Conservation (phyloP, 805 yeast genomes). For the Kazachstania kunashirensis region DNA sequence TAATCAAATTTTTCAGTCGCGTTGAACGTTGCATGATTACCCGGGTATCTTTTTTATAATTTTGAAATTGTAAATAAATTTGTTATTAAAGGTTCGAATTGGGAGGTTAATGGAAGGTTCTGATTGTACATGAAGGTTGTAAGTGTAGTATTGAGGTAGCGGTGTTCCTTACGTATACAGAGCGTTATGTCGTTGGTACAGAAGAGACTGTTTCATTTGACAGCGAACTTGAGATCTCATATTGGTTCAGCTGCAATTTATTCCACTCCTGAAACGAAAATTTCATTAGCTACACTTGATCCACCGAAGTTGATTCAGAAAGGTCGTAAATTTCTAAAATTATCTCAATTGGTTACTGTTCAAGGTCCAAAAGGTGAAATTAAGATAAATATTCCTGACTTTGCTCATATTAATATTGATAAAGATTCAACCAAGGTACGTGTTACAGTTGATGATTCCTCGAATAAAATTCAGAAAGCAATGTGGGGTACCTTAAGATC, state of each 20-base stretch:
- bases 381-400: slow-evolving; percentile 59
- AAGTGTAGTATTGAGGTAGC: too few relatives aligned
- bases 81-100: too few relatives aligned
- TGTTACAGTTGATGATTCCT: slow-evolving; percentile 49
- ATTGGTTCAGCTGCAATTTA: slow-evolving; percentile 75
- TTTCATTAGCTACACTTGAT: slow-evolving; percentile 34
- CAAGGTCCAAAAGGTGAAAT: slow-evolving; percentile 73
- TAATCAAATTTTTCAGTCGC: too few relatives aligned
- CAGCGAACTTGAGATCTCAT: slow-evolving; percentile 39
- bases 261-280: slow-evolving; percentile 49
- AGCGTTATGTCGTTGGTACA: slow-evolving; percentile 4
- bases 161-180: too few relatives aligned
- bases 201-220: slow-evolving; percentile 2
- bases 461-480: slow-evolving; percentile 59
- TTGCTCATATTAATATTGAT: slow-evolving; percentile 37
- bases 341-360: slow-evolving; percentile 51
- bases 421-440: slow-evolving; percentile 30
- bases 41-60: too few relatives aligned
- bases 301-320: slow-evolving; percentile 53
- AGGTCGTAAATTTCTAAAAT: slow-evolving; percentile 47
- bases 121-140: too few relatives aligned
- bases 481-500: slow-evolving; percentile 95
- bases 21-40: too few relatives aligned
- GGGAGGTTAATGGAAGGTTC: too few relatives aligned
- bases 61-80: too few relatives aligned